A percentile compares a stretch with the other conserved stretches of the same genome.
Evolutionary conservation across 2,329 filamentous ascomycete genomes (phyloP).

Genomic region (Purpureocillium lavendulum): DNA sequence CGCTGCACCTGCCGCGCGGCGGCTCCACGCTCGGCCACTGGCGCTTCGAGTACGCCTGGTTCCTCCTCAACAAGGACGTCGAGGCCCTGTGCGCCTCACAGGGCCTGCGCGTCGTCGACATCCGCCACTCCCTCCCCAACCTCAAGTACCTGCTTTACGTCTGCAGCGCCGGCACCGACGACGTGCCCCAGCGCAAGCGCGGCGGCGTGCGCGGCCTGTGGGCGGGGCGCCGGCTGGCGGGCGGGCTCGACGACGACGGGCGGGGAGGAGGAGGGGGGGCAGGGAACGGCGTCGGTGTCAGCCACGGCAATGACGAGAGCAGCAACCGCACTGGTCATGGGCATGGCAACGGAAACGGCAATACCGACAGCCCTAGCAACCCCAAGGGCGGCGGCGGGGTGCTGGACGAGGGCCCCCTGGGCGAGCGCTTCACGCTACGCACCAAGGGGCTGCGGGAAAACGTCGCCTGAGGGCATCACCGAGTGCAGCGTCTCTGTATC

Average conservation of each 20-base stretch:
- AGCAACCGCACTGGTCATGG: constrained; percentile 30
- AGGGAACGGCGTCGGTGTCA: too few relatives aligned
- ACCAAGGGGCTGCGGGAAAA: constrained; percentile 50
- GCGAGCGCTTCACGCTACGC: constrained; percentile 33
- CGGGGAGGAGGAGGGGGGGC: too few relatives aligned
- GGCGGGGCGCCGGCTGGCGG: constrained; percentile 27
- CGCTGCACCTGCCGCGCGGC: constrained; percentile 59
- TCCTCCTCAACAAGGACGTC: constrained; percentile 93
- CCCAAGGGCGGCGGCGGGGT: constrained; percentile 31
- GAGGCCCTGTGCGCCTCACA: constrained; percentile 59
- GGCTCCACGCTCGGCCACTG: constrained; percentile 65
- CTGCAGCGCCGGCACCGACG: constrained; percentile 66
- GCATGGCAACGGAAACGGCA: constrained; percentile 34
- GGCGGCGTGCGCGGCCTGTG: constrained; percentile 54
- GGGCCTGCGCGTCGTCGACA: constrained; percentile 75
- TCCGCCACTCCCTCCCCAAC: constrained; percentile 86
- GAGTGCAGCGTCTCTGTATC: too few relatives aligned
- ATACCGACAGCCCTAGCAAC: constrained; percentile 22
- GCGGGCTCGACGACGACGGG: too few relatives aligned
- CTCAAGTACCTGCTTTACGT: constrained; percentile 89
- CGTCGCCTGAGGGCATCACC: constrained; percentile 6
- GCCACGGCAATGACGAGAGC: constrained; percentile 27
- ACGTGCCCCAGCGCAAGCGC: constrained; percentile 52
- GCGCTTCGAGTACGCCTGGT: constrained; percentile 93
- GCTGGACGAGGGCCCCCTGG: constrained; percentile 20